Evolutionary conservation across 1,284 basidiomycete species (phyloP).

Genomic region (Pterula multifida): DNA sequence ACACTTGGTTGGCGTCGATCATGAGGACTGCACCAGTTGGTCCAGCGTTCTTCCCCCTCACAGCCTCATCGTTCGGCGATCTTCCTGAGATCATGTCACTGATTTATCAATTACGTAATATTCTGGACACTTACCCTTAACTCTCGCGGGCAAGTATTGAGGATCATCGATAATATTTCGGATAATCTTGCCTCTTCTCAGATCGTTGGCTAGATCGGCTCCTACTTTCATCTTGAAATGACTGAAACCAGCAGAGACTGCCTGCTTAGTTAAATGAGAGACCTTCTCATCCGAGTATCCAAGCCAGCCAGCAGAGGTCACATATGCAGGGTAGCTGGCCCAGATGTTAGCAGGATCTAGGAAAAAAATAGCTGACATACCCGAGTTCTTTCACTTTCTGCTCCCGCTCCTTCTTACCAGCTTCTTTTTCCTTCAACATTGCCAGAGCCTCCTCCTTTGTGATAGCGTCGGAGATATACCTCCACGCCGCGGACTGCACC

Average conservation of each 20-base stretch:
- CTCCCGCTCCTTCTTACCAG: constrained; percentile 71
- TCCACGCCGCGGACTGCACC: constrained; percentile 74
- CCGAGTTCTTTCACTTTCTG: constrained; percentile 56
- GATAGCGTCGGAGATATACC: constrained; percentile 91
- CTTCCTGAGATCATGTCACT: background rate
- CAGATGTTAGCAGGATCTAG: constrained; percentile 3
- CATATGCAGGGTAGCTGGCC: constrained; percentile 94
- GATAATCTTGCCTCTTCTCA: constrained; percentile 80
- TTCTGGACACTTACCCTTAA: constrained; percentile 48
- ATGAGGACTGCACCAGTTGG: constrained; percentile 89
- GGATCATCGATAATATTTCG: constrained; percentile 92
- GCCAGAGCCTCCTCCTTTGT: constrained; percentile 82
- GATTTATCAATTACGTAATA: constrained; percentile 14
- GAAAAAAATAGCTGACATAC: constrained; percentile 17
- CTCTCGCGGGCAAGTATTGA: constrained; percentile 46
- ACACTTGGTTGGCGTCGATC: constrained; percentile 97
- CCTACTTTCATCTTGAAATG: constrained; percentile 99
- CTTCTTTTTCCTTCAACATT: constrained; percentile 69
- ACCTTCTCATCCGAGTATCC: constrained; percentile 90
- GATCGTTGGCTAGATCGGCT: constrained; percentile 68
- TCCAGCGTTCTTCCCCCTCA: constrained; percentile 85
- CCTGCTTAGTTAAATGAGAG: constrained; percentile 74
- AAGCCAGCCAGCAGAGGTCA: constrained; percentile 90
- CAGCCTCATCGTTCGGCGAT: background rate
- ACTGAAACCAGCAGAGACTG: constrained; percentile 80